These are phyloP conservation scores for Hymenotorrendiella dingleyae DNA, from an alignment of 2,329 filamentous ascomycete genomes.

Conservation along the genomic window DNA sequence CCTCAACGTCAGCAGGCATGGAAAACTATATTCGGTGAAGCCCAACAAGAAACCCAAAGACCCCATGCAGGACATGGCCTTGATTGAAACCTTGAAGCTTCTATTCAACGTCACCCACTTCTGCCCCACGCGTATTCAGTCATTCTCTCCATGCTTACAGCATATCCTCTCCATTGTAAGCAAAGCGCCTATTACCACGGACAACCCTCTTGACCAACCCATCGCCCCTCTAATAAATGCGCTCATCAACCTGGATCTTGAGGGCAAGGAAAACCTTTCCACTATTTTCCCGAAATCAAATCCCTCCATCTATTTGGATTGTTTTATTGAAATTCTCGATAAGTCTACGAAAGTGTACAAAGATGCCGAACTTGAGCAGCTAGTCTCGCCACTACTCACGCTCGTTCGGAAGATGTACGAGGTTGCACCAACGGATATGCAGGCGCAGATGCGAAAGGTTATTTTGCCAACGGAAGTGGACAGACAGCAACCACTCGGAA, in stretches of 20 bases:
- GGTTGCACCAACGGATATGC: conserved; percentile 56
- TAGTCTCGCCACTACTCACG: conserved; percentile 67
- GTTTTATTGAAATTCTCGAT: conserved; percentile 65
- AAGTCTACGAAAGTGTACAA: conserved; percentile 56
- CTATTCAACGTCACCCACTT: conserved; percentile 83
- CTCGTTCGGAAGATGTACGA: conserved; percentile 67
- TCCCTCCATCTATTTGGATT: conserved; percentile 52
- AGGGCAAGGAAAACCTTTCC: conserved; percentile 39
- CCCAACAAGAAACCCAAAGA: conserved; percentile 29
- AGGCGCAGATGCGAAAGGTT: conserved; percentile 54
- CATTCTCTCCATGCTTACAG: conserved; percentile 63
- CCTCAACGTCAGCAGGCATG: conserved; percentile 66
- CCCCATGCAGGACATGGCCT: conserved; percentile 70
- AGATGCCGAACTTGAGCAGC: conserved; percentile 65
- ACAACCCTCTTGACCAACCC: conserved; percentile 66
- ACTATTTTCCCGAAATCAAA: conserved; percentile 61
- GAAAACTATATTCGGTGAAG: conserved; percentile 41
- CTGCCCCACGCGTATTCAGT: conserved; percentile 52
- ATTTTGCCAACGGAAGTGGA: conserved; percentile 76
- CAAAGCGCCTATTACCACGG: conserved; percentile 47
- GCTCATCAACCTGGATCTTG: conserved; percentile 70
- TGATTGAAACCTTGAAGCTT: conserved; percentile 79
- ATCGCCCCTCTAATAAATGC: conserved; percentile 71
- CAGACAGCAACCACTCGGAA: conserved; percentile 70
- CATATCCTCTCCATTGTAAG: conserved; percentile 67